phyloP scores from a whole-genome alignment of 768 basidiomycete species.

The Favolaschia claudopus region DNA sequence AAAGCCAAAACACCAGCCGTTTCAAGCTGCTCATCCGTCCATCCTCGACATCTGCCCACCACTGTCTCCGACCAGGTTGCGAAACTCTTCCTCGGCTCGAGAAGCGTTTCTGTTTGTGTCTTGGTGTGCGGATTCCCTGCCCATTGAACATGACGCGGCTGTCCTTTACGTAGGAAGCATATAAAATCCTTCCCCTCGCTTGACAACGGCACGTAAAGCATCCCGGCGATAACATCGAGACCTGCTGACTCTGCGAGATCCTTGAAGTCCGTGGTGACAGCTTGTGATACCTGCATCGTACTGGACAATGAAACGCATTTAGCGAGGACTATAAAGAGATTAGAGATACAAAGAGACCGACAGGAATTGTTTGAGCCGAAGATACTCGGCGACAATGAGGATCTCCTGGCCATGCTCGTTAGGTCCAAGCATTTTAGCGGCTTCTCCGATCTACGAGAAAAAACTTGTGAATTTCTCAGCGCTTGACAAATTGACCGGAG shows the following conservation, averaged over 20 bases:
- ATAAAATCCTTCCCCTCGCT: conserved; percentile 81
- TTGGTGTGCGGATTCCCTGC: conserved; percentile 76
- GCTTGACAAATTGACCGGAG: too few species aligned
- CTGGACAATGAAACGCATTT: conserved; percentile 38
- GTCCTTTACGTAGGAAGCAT: conserved; percentile 79
- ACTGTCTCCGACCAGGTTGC: conserved; percentile 81
- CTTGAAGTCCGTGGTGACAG: conserved; percentile 72
- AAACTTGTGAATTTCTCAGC: neutral
- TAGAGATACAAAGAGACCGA: conserved; percentile 40
- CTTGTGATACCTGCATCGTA: conserved; percentile 74
- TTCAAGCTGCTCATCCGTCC: conserved; percentile 86
- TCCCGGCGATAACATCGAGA: conserved; percentile 71
- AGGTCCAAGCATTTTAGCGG: conserved; percentile 73
- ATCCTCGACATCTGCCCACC: conserved; percentile 68
- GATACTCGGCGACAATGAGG: conserved; percentile 80
- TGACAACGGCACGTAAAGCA: conserved; percentile 80
- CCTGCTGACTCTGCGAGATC: conserved; percentile 60
- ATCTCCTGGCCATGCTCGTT: conserved; percentile 81
- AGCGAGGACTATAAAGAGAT: neutral
- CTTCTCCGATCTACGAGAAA: conserved; percentile 58
- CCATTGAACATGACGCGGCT: conserved; percentile 76
- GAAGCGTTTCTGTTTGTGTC: conserved; percentile 38
- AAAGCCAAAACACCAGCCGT: conserved; percentile 81
- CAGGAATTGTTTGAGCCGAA: conserved; percentile 76
- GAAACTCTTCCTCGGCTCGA: conserved; percentile 85